phyloP scores from a whole-genome alignment of 225 moss, liverwort and hornwort species.

The Marchantia paleacea region DNA sequence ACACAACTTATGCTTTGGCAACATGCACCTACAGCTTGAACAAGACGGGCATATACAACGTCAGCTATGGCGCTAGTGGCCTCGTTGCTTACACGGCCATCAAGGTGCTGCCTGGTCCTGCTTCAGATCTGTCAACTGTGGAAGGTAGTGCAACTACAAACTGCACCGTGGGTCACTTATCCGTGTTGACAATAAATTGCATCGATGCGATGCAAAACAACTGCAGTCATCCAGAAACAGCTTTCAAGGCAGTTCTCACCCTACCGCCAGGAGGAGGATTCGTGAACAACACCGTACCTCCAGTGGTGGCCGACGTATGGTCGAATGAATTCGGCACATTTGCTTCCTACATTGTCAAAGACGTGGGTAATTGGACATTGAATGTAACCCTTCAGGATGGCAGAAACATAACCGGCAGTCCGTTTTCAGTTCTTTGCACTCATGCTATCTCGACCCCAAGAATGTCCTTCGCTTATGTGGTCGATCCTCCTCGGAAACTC shows the following conservation, averaged over 20 bases:
- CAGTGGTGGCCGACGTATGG: constrained; percentile 5
- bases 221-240: constrained; percentile 20
- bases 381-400: constrained; percentile 27
- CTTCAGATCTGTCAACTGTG: constrained; percentile 6
- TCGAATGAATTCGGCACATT: neutral
- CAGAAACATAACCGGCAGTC: constrained; percentile 26
- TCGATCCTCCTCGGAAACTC: constrained; percentile 24
- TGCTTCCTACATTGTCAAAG: constrained; percentile 17
- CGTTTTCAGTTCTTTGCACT: neutral
- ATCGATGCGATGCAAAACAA: constrained; percentile 6
- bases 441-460: constrained; percentile 19
- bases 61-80: constrained; percentile 15
- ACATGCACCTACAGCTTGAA: constrained; percentile 23
- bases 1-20: constrained; percentile 24
- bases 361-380: constrained; percentile 23
- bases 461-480: constrained; percentile 14
- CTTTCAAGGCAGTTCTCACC: constrained; percentile 13
- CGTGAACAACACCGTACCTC: neutral
- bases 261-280: neutral
- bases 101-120: constrained; percentile 17
- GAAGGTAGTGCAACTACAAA: constrained; percentile 6
- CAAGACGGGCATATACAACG: constrained; percentile 8
- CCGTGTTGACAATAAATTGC: constrained; percentile 6
- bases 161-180: constrained; percentile 21
- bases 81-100: neutral